A percentile compares a stretch with the other conserved stretches of the same genome.
These are phyloP conservation scores for Sugiyamaella japonica DNA, from an alignment of 1,139 yeast genomes.

Conservation along the genomic window DNA sequence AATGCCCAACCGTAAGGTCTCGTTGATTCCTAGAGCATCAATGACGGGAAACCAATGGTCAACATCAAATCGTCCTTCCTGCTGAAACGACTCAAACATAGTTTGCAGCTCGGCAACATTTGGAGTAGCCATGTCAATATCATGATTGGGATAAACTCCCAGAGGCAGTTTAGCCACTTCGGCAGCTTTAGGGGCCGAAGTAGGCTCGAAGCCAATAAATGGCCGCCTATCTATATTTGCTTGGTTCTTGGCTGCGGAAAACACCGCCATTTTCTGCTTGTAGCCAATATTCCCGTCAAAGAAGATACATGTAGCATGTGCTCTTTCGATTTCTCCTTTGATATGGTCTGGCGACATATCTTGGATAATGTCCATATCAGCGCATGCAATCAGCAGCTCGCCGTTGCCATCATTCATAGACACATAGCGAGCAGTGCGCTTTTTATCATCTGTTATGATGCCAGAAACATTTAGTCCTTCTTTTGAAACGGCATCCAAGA, in stretches of 20 bases:
- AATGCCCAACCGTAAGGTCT: constrained; percentile 48
- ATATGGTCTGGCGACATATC: constrained; percentile 49
- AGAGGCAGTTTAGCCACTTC: constrained; percentile 32
- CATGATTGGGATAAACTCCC: constrained; percentile 41
- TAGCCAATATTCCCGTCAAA: constrained; percentile 69
- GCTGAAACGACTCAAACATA: constrained; percentile 53
- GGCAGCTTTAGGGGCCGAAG: constrained; percentile 63
- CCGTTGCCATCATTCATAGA: constrained; percentile 67
- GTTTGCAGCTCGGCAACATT: constrained; percentile 61
- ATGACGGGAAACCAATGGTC: constrained; percentile 74
- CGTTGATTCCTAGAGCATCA: constrained; percentile 58
- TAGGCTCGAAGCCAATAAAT: constrained; percentile 67
- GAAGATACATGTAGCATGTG: constrained; percentile 48
- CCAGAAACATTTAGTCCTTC: constrained; percentile 47
- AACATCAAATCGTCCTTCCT: constrained; percentile 55
- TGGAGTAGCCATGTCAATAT: constrained; percentile 60
- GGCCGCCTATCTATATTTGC: constrained; percentile 23
- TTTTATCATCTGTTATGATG: constrained; percentile 37
- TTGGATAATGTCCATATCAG: constrained; percentile 77
- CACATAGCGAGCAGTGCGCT: constrained; percentile 66
- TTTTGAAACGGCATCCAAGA: constrained; percentile 43
- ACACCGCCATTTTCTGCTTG: constrained; percentile 44
- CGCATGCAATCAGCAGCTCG: constrained; percentile 70
- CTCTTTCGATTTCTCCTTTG: constrained; percentile 29
- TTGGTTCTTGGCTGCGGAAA: constrained; percentile 34